Conservation (phyloP, 1,284 basidiomycete species). For the Cystobasidium sp. region DNA sequence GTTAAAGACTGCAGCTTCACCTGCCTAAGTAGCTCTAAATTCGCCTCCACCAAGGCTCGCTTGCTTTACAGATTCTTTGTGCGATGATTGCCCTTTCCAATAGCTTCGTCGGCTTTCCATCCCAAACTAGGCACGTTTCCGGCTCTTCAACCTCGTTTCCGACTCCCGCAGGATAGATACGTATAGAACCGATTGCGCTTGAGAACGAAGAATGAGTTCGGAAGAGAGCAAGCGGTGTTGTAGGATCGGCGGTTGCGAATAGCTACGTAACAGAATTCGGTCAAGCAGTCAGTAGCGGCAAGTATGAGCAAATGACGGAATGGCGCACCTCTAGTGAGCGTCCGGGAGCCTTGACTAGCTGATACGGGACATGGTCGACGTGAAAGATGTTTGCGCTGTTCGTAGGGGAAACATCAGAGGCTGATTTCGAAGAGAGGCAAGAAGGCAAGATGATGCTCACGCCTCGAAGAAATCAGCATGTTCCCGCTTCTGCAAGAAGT, state of each 20-base stretch:
- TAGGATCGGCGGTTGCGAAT: not conserved
- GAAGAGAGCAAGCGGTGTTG: slow-evolving; percentile 29
- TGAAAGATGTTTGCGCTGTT: slow-evolving; percentile 11
- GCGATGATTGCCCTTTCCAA: slow-evolving; percentile 26
- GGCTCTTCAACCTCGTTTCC: not conserved
- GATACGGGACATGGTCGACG: slow-evolving; percentile 13
- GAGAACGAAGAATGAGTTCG: slow-evolving; percentile 8
- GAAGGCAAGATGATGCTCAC: not conserved
- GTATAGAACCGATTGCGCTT: slow-evolving; percentile 15
- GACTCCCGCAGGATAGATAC: slow-evolving; percentile 18
- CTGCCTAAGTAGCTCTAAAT: not conserved
- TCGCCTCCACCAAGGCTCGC: slow-evolving; percentile 11
- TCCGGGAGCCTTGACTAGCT: slow-evolving; percentile 1
- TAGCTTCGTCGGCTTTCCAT: slow-evolving; percentile 14
- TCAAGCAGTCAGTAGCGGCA: not conserved
- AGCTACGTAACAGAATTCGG: not conserved
- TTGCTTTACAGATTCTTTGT: not conserved
- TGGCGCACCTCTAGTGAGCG: not conserved
- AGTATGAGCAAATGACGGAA: not conserved
- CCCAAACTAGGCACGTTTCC: not conserved
- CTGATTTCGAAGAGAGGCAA: not conserved
- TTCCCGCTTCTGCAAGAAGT: slow-evolving; percentile 7
- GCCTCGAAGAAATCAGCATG: not conserved
- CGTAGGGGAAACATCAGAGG: not conserved
- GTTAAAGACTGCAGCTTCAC: too few relatives aligned